phyloP scores from a whole-genome alignment of 2,329 filamentous ascomycete genomes.

The Kalaharituber pfeilii region DNA sequence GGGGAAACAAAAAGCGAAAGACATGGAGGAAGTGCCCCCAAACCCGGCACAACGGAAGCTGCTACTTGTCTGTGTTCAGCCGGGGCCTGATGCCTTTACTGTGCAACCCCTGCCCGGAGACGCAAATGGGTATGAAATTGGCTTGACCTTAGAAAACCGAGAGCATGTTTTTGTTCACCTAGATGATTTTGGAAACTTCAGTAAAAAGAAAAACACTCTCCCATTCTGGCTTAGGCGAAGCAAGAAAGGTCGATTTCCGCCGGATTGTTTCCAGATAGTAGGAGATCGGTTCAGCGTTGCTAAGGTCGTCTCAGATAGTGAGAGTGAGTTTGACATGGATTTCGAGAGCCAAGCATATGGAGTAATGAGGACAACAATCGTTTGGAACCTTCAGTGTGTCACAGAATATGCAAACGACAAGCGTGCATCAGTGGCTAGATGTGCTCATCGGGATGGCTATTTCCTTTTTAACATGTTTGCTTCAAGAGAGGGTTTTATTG shows the following conservation, averaged over 20 bases:
- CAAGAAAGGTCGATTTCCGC: slow-evolving; percentile 16
- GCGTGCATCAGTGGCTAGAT: slow-evolving; percentile 19
- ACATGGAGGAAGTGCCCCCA: background rate
- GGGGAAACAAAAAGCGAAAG: background rate
- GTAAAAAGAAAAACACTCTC: slow-evolving; percentile 11
- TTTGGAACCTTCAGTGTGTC: slow-evolving; percentile 19
- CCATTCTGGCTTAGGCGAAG: slow-evolving; percentile 13
- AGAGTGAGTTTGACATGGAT: background rate
- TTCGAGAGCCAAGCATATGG: background rate
- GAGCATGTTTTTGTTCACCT: slow-evolving; percentile 16
- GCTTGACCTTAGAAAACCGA: slow-evolving; percentile 14
- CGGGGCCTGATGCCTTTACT: slow-evolving; percentile 19
- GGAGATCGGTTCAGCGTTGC: slow-evolving; percentile 18
- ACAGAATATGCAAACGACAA: slow-evolving; percentile 17
- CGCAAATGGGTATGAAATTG: slow-evolving; percentile 15
- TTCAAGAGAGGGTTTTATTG: slow-evolving; percentile 14
- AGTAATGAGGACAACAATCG: slow-evolving; percentile 10
- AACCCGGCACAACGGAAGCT: slow-evolving; percentile 9
- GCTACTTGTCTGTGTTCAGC: slow-evolving; percentile 19
- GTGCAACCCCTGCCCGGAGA: slow-evolving; percentile 9
- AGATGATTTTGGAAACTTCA: slow-evolving; percentile 18
- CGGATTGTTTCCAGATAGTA: slow-evolving; percentile 19
- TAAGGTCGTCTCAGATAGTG: too few relatives aligned
- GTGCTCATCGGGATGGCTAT: slow-evolving; percentile 11
- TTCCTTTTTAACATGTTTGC: slow-evolving; percentile 21